These are phyloP conservation scores for Cyamopsis tetragonoloba DNA, from an alignment of 306 rosid species.

Conservation along the genomic window DNA sequence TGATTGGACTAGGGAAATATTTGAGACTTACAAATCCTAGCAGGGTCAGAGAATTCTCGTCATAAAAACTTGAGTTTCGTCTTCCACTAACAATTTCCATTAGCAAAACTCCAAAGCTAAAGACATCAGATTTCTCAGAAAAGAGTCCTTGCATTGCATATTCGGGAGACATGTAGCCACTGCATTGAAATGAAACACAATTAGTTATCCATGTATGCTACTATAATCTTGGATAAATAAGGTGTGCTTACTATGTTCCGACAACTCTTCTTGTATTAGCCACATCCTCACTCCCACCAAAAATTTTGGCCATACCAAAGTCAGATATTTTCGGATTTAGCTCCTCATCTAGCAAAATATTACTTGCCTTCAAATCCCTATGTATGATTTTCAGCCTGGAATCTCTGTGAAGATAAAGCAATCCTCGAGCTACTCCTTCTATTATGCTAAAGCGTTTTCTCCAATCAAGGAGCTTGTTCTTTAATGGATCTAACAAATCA, in stretches of 20 bases:
- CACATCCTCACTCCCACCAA: constrained; percentile 26
- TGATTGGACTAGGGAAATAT: neutral
- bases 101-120: constrained; percentile 17
- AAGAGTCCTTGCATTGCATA: constrained; percentile 1
- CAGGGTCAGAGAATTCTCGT: neutral
- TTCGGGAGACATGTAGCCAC: constrained; percentile 6
- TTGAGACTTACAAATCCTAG: constrained; percentile 24
- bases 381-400: constrained; percentile 28
- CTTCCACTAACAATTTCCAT: constrained; percentile 19
- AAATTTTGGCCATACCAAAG: constrained; percentile 38
- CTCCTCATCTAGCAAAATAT: constrained; percentile 15
- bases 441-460: constrained; percentile 13
- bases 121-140: constrained; percentile 22
- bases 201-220: neutral
- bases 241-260: constrained; percentile 28
- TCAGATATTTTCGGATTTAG: constrained; percentile 33
- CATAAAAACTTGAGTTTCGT: constrained; percentile 16
- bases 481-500: neutral
- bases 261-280: constrained; percentile 24
- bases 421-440: constrained; percentile 32
- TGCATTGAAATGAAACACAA: neutral
- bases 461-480: constrained; percentile 20
- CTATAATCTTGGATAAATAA: neutral
- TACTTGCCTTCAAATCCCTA: constrained; percentile 27
- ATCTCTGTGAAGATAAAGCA: constrained; percentile 32